Evolutionary conservation across 1,139 yeast species (phyloP).

Genomic region (Diutina mesorugosa): DNA sequence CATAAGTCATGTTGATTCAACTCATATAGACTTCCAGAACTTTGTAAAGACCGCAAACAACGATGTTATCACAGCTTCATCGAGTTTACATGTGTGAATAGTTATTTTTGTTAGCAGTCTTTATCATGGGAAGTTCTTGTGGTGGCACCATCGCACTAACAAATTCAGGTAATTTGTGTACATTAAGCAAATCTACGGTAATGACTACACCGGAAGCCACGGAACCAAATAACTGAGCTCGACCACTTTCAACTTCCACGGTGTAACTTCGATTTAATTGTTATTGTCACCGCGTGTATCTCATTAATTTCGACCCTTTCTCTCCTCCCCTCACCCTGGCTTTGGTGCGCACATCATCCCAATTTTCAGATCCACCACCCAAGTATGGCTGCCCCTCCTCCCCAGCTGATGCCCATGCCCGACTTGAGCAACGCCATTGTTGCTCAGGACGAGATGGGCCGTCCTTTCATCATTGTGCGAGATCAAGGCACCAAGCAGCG

Average conservation of each 20-base stretch:
- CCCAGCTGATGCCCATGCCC: slow-evolving; percentile 35
- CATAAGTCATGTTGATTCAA: too few relatives aligned
- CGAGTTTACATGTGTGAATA: too few relatives aligned
- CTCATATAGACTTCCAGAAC: too few relatives aligned
- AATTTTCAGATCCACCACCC: background rate
- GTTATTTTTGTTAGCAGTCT: too few relatives aligned
- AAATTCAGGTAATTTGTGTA: too few relatives aligned
- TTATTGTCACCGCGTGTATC: too few relatives aligned
- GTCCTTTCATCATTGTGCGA: slow-evolving; percentile 94
- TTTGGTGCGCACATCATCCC: background rate
- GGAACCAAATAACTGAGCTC: background rate
- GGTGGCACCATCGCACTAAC: background rate
- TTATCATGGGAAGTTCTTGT: too few relatives aligned
- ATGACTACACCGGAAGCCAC: background rate
- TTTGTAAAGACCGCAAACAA: too few relatives aligned
- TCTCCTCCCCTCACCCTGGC: background rate
- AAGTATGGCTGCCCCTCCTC: background rate
- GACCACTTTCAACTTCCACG: background rate
- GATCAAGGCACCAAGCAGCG: slow-evolving; percentile 93
- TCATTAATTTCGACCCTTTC: background rate
- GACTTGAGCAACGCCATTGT: slow-evolving; percentile 95
- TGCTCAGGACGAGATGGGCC: slow-evolving; percentile 98
- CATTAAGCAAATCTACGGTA: too few relatives aligned
- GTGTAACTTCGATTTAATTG: too few relatives aligned
- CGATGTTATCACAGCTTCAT: too few relatives aligned